phyloP scores from a whole-genome alignment of 495 filamentous ascomycete species.

The Geoglossum glabrum region DNA sequence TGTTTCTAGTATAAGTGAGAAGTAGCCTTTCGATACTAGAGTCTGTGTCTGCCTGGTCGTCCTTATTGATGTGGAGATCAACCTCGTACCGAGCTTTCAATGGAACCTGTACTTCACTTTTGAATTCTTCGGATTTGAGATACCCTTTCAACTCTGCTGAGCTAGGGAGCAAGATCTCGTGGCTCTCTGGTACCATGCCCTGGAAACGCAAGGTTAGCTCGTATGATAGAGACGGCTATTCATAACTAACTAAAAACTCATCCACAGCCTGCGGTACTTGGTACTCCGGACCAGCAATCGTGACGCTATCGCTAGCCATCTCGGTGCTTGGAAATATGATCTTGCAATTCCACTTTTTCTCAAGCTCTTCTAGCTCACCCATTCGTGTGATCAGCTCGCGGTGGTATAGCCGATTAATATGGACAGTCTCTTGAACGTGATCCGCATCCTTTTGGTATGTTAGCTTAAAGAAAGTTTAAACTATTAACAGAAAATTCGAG shows the following conservation, averaged over 20 bases:
- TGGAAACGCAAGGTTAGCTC: slow-evolving; percentile 11
- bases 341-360: slow-evolving; percentile 98
- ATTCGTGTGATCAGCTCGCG: slow-evolving; percentile 78
- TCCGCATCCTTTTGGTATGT: slow-evolving; percentile 52
- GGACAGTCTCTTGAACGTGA: slow-evolving; percentile 79
- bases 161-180: slow-evolving; percentile 69
- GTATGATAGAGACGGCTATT: not conserved
- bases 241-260: slow-evolving; percentile 53
- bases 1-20: slow-evolving; percentile 83
- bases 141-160: slow-evolving; percentile 53
- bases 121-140: slow-evolving; percentile 59
- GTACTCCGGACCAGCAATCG: slow-evolving; percentile 87
- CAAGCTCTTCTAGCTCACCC: slow-evolving; percentile 73
- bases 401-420: slow-evolving; percentile 87
- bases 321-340: slow-evolving; percentile 94
- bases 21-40: slow-evolving; percentile 29
- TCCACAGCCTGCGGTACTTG: slow-evolving; percentile 92
- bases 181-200: slow-evolving; percentile 93
- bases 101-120: slow-evolving; percentile 56
- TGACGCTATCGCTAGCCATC: slow-evolving; percentile 87
- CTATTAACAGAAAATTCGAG: not conserved
- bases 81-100: slow-evolving; percentile 83
- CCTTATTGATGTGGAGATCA: slow-evolving; percentile 41
- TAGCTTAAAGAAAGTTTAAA: slow-evolving; percentile 6
- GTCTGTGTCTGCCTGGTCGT: slow-evolving; percentile 16